Conservation (phyloP, 257 asterid genomes). For the Fraxinus americana region DNA sequence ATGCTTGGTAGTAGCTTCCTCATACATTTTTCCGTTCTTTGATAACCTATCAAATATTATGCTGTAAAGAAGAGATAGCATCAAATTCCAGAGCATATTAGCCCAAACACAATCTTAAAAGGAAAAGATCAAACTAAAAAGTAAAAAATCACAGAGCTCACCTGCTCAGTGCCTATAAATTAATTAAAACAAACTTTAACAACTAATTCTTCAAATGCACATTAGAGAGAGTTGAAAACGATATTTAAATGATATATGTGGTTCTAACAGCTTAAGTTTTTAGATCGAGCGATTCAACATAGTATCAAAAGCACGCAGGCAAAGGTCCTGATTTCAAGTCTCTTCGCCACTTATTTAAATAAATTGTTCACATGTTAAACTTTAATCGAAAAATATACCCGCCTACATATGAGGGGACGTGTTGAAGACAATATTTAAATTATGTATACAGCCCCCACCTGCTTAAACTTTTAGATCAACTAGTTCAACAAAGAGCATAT, state of each 20-base stretch:
- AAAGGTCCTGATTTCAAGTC: not conserved
- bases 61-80: conserved; percentile 47
- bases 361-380: not conserved
- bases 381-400: not conserved
- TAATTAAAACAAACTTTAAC: not conserved
- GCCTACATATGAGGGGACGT: not conserved
- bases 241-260: not conserved
- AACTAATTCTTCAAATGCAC: not conserved
- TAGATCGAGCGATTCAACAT: not conserved
- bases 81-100: not conserved
- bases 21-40: conserved; percentile 63
- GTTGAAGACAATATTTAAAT: not conserved
- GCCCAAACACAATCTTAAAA: not conserved
- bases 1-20: conserved; percentile 78
- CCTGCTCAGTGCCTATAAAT: not conserved
- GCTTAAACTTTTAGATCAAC: not conserved
- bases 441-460: not conserved
- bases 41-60: conserved; percentile 89
- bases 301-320: not conserved
- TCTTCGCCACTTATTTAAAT: not conserved
- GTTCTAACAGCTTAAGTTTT: too few species aligned
- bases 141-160: not conserved
- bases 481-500: not conserved
- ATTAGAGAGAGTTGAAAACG: not conserved
- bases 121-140: not conserved